Conservation (phyloP, 306 rosid genomes). For the Morella rubra region DNA sequence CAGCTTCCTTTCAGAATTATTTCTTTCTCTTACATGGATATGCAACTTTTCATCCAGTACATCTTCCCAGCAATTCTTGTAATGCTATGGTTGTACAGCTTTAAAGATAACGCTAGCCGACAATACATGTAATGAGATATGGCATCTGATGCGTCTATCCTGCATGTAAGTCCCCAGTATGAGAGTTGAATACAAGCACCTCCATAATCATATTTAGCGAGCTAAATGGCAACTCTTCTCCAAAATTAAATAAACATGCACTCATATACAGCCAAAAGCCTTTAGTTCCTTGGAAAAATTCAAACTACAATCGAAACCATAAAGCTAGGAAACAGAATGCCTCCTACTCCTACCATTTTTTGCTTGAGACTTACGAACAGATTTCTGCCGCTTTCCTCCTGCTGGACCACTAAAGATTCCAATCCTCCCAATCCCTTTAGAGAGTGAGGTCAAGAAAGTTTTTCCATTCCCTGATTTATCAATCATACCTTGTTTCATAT, state of each 20-base stretch:
- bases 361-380: constrained; percentile 53
- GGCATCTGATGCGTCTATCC: background rate
- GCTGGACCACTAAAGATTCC: constrained; percentile 64
- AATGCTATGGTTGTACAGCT: background rate
- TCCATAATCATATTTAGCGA: background rate
- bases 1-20: background rate
- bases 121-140: background rate
- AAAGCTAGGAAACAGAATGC: constrained; percentile 54
- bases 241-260: background rate
- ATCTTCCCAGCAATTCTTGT: background rate
- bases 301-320: background rate
- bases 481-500: constrained; percentile 84
- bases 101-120: background rate
- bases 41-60: background rate
- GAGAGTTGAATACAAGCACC: background rate
- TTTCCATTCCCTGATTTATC: constrained; percentile 63
- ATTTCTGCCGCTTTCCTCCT: constrained; percentile 60
- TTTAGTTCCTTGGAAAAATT: background rate
- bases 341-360: constrained; percentile 79
- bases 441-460: constrained; percentile 71
- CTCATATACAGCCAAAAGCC: background rate
- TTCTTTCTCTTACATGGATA: background rate
- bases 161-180: background rate
- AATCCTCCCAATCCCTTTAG: constrained; percentile 78
- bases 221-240: background rate